Base-by-base conservation (phyloP, 805 yeast genomes). In the Wickerhamomyces rabaulensis region DNA sequence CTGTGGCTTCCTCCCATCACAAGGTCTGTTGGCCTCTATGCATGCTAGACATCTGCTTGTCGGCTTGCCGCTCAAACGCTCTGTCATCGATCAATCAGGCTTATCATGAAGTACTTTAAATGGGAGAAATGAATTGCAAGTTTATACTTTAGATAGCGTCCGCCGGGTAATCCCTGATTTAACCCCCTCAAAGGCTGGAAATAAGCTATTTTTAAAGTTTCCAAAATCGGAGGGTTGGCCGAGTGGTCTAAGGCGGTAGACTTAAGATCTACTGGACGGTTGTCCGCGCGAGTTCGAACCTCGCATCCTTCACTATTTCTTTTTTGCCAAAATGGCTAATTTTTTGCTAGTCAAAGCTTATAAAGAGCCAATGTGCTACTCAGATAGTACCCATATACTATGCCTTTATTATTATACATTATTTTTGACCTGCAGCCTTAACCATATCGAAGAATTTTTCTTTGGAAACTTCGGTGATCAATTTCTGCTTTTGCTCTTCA, bases 371-470 rank as follows among this genome's bases (percentile, higher is more conserved):
- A 8, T 13, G 6, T 21, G n/a, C 36, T 33, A 33, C 36, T 3
- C 9, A 13, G n/a, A 12, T 27, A 4, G 31, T 27, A 10, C 8
- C 31, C 17, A 1, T 29, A 33, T 33, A 16, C 19, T 23, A 31
- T 10, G 23, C 25, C 21, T 27, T n/a, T 41, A 15, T 21, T 29
- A 31, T 16, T 22, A 39, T 23, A 21, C 21, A 17, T 25, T 40
- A 43, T 25, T 48, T 40, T 21, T 78, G 75, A 44, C 86, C 91
- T 3, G 90, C 90, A 39, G 84, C 84, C 64, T 82, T 85, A 33
- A 91, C 94, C 64, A 91, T 72, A 65, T 90, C 96, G 65, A 91
- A 75, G 60, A 91, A 91, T 63, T 81, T 87, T 62, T 90, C 96
- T 64, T 91, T 92, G 6, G 96, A 84, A 45, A 91, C 75, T 57